Evolutionary conservation across 306 rosid species (phyloP), one percentile per base, ranked within the genome.

Genomic region (Trifolium subterraneum): DNA sequence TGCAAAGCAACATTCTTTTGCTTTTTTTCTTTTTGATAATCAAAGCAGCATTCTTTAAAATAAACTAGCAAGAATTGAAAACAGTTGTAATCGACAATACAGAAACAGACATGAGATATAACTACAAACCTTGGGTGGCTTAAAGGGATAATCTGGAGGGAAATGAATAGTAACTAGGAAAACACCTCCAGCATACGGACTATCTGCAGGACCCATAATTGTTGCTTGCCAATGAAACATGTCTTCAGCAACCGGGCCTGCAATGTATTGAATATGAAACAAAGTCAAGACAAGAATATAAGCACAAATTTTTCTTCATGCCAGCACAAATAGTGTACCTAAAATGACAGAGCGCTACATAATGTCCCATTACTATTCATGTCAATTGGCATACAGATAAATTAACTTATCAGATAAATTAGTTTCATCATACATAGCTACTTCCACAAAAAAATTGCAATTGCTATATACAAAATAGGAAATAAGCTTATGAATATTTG

Each of bases 111-210:
- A 51, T 9, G 50, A 25, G 51, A 56, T 31, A 15, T 73, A 54
- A 58, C 33, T 20, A 19, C 81, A 50, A 38, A 89, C 97, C 95
- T 89, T 91, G 54, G 97, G 97, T 73, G 97, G 97, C 86, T 89
- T 91, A 66, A 91, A 91, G 66, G 97, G 95, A 64, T 91, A 91
- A 81, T 91, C 97, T 7, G 93, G 97, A 72, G 97, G 97, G 73
- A 91, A 89, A 83, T 91, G 93, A 62, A 91, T 91, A 13, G 87
- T 83, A 33, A 91, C 93, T 16, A 89, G 82, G 83, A 89, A 91
- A 71, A 91, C 95, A 35, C 96, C 97, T 44, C 97, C 97, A 16
- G 93, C 86, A 66, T 89, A 91, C 50, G 97, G 97, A 76, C 93
- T 91, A 83, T 91, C 97, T 25, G 95, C 85, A 79, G 97, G 97